These are phyloP conservation scores for Fusarium sp. DNA, from an alignment of 2,329 filamentous ascomycete genomes.

Conservation along the genomic window DNA sequence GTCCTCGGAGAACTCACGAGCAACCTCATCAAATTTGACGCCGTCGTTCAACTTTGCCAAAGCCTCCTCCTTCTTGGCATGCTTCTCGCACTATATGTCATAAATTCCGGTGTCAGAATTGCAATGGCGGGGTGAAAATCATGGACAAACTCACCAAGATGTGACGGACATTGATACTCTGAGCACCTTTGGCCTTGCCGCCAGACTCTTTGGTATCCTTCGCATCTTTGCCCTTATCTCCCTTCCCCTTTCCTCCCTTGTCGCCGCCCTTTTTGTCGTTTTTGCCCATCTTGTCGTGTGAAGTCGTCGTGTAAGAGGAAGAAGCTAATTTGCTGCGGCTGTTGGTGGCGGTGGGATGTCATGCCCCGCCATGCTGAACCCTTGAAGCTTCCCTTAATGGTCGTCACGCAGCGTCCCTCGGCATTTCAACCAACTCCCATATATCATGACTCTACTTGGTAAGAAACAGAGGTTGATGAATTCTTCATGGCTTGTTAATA, in stretches of 20 bases:
- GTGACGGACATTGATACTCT: conserved; percentile 79
- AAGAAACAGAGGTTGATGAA: not conserved
- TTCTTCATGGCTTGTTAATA: not conserved
- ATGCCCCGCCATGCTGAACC: conserved; percentile 35
- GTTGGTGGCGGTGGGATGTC: conserved; percentile 30
- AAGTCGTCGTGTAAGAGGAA: conserved; percentile 17
- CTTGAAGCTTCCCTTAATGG: conserved; percentile 26
- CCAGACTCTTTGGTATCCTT: conserved; percentile 52
- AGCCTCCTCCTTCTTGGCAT: conserved; percentile 82
- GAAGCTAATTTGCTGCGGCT: conserved; percentile 1
- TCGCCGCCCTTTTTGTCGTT: conserved; percentile 58
- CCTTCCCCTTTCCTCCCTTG: conserved; percentile 50
- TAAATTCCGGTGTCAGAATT: conserved; percentile 19
- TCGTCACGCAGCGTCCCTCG: conserved; percentile 3
- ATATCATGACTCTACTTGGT: not conserved
- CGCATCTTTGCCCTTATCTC: conserved; percentile 37
- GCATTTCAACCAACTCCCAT: not conserved
- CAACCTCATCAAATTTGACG: conserved; percentile 80
- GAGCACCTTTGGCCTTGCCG: conserved; percentile 66
- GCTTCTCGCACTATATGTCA: conserved; percentile 74
- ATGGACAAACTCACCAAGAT: conserved; percentile 65
- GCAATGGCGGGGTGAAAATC: not conserved
- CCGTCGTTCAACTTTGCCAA: conserved; percentile 75
- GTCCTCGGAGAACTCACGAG: conserved; percentile 79
- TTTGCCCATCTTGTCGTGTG: conserved; percentile 52